phyloP scores from a whole-genome alignment of 805 yeast genomes.

The Zygosaccharomyces gambellarensis region DNA sequence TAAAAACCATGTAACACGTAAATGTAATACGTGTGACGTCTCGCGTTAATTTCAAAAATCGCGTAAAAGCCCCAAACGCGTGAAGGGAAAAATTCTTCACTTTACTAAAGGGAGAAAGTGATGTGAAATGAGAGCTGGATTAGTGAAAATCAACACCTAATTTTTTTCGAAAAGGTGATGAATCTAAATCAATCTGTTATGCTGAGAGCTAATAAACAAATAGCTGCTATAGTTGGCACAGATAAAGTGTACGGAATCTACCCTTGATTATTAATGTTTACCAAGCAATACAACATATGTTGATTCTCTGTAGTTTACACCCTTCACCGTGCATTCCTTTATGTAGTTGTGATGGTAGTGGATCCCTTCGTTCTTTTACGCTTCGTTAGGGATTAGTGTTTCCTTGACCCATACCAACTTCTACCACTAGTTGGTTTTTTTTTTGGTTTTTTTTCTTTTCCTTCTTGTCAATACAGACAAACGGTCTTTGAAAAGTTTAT shows the following conservation, averaged over 20 bases:
- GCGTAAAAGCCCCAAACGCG: not conserved
- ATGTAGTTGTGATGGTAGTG: not conserved
- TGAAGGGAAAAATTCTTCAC: not conserved
- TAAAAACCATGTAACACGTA: not conserved
- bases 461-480: not conserved
- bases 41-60: not conserved
- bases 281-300: not conserved
- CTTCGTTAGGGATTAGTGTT: not conserved
- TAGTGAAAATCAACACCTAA: not conserved
- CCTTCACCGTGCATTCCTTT: not conserved
- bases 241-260: not conserved
- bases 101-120: not conserved
- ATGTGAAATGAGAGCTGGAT: not conserved
- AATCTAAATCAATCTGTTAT: not conserved
- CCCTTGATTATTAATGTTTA: not conserved
- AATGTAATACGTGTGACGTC: not conserved
- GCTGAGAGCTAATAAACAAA: not conserved
- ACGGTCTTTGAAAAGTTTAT: not conserved
- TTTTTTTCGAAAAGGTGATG: not conserved
- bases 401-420: slow-evolving; percentile 1
- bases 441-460: not conserved
- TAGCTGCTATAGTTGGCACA: no score
- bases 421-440: not conserved
- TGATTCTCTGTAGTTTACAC: not conserved
- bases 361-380: not conserved